phyloP scores from a whole-genome alignment of 2,329 filamentous ascomycete genomes.

The Trematosphaeria pertusa region DNA sequence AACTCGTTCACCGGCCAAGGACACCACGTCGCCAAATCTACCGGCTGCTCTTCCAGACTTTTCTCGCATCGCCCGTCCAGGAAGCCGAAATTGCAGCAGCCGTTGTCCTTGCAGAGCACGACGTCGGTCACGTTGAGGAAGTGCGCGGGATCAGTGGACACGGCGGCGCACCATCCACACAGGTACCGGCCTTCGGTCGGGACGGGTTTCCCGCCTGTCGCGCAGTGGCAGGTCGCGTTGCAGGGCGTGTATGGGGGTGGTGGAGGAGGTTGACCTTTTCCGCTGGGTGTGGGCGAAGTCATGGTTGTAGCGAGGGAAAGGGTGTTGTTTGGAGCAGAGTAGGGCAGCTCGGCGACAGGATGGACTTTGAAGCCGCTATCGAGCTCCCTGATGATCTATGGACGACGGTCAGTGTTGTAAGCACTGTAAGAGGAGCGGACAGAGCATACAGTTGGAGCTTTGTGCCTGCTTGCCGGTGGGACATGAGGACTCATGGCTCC shows the following conservation, averaged over 20 bases:
- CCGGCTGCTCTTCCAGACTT: not conserved
- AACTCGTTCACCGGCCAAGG: constrained; percentile 1
- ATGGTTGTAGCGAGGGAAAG: too few relatives aligned
- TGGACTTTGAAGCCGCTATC: too few relatives aligned
- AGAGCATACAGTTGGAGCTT: too few relatives aligned
- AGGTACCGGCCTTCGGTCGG: constrained; percentile 1
- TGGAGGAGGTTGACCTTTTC: not conserved
- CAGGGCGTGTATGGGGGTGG: not conserved
- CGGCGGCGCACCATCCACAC: constrained; percentile 7
- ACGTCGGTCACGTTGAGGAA: not conserved
- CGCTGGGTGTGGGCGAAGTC: too few relatives aligned
- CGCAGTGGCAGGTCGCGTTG: constrained; percentile 4
- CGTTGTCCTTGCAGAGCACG: constrained; percentile 3
- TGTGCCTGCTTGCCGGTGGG: too few relatives aligned
- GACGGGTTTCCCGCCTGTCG: not conserved
- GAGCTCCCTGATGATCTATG: too few relatives aligned
- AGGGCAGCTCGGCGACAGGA: too few relatives aligned
- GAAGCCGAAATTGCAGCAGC: constrained; percentile 3
- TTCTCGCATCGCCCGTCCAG: not conserved
- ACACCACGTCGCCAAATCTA: constrained; percentile 1
- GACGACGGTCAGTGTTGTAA: too few relatives aligned
- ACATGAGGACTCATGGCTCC: too few relatives aligned
- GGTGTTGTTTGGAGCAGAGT: too few relatives aligned
- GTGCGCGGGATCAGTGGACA: not conserved
- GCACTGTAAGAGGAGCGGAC: too few relatives aligned